Evolutionary conservation across 495 filamentous ascomycete genomes (phyloP), one percentile per base, ranked within the genome.

Genomic region (Penicillium chermesinum): DNA sequence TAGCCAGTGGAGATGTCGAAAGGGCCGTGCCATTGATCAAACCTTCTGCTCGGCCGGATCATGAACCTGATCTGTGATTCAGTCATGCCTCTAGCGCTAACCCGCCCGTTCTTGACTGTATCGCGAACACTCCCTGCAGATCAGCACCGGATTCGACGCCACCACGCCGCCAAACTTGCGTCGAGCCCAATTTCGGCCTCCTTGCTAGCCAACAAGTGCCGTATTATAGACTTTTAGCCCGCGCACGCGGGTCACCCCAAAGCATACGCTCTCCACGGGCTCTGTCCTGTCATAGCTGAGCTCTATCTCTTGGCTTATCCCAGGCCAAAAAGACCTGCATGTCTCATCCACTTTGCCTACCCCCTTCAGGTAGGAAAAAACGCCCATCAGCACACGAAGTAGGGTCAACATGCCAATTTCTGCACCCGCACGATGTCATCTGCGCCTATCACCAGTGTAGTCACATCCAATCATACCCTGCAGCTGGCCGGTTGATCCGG

Each of bases 91-190:
- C 10, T 14, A 7, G 38, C 41, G 8, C 33, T 21, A 25, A 43
- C 49, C 44, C 54, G 54, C 58, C 58, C 54, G 54, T 61, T 58
- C 54, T 61, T 55, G 44, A 49, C 49, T 55, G 33, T 44, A 48
- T 59, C 49, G 21, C 50, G 54, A 18, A 36, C 36, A 22, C 40
- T 35, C 41, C 52, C 44, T 61, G 54, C 55, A 51, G 55, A 58
- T 53, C 54, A 30, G 34, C 44, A 50, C 49, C 34, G 8, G 38
- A 44, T 9, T 42, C 22, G 27, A 57, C 46, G 53, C 53, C 57
- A 52, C 40, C 21, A 15, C 17, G 39, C 17, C 22, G 38, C 35
- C 41, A 49, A 33, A 32, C 38, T 39, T 20, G 38, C 27, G 15
- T 50, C 34, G 3, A 49, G 2, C 41, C 19, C 48, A 41, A 14